Percentiles rank a stretch among this genome's conserved stretches.
Conservation (phyloP, 2,329 filamentous ascomycete genomes). For the Scytalidium lignicola region DNA sequence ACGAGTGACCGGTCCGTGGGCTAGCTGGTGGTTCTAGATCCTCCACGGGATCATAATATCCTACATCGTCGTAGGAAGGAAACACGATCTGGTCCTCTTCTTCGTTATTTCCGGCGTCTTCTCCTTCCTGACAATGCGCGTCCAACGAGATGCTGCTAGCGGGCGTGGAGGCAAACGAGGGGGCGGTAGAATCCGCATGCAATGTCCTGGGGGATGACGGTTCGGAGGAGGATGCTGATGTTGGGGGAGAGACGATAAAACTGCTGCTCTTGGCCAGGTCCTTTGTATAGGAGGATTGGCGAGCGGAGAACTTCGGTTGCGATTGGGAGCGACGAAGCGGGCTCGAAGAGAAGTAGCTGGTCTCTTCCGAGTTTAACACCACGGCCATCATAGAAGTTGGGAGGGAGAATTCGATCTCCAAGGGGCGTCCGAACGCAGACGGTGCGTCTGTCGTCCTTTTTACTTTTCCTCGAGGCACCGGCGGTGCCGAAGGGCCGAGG, state of each 20-base stretch:
- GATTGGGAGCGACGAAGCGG: slow-evolving; percentile 56
- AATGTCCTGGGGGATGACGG: slow-evolving; percentile 51
- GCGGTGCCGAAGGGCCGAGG: background rate
- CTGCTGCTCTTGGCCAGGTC: slow-evolving; percentile 35
- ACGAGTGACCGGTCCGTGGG: slow-evolving; percentile 47
- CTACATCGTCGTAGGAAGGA: slow-evolving; percentile 36
- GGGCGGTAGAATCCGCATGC: slow-evolving; percentile 45
- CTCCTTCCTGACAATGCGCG: slow-evolving; percentile 92
- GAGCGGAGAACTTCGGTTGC: slow-evolving; percentile 50
- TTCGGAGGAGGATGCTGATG: slow-evolving; percentile 40
- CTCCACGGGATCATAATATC: slow-evolving; percentile 31
- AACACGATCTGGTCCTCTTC: slow-evolving; percentile 34
- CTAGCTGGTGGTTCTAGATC: slow-evolving; percentile 47
- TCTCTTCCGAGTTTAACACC: slow-evolving; percentile 44
- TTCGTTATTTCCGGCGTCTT: slow-evolving; percentile 83
- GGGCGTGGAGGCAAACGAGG: slow-evolving; percentile 58
- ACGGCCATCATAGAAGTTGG: slow-evolving; percentile 18
- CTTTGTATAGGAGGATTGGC: slow-evolving; percentile 41
- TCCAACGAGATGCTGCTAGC: slow-evolving; percentile 60
- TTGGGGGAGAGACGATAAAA: slow-evolving; percentile 17
- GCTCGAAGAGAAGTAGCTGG: slow-evolving; percentile 49
- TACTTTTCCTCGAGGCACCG: no score
- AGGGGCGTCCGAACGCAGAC: no score
- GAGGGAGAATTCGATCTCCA: no score
- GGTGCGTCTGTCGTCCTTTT: no score